Evolutionary conservation across 148 eudicot genomes (phyloP).

Genomic region (Camellia granthamiana): DNA sequence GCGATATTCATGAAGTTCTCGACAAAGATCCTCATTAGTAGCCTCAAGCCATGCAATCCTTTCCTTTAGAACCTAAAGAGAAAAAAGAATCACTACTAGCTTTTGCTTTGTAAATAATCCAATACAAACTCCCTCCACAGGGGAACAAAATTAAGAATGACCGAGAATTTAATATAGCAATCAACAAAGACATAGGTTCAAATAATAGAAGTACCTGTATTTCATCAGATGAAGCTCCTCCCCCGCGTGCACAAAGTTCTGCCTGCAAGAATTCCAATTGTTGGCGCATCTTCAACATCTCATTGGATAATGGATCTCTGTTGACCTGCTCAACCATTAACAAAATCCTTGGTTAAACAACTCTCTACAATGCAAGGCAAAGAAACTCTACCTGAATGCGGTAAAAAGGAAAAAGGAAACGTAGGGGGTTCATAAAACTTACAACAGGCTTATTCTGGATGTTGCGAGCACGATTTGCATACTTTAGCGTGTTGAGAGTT

Average conservation of each 20-base stretch:
- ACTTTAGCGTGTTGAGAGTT: constrained; percentile 97
- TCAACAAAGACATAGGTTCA: neutral
- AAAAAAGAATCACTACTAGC: neutral
- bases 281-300: constrained; percentile 97
- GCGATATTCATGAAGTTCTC: constrained; percentile 69
- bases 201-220: constrained; percentile 52
- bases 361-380: neutral
- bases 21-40: constrained; percentile 78
- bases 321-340: constrained; percentile 54
- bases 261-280: constrained; percentile 91
- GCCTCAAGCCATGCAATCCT: constrained; percentile 91
- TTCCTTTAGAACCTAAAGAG: constrained; percentile 65
- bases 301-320: constrained; percentile 89
- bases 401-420: constrained; percentile 3
- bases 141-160: neutral
- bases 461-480: constrained; percentile 98
- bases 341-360: constrained; percentile 5
- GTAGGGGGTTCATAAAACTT: constrained; percentile 26
- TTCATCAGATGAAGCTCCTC: constrained; percentile 72
- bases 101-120: neutral
- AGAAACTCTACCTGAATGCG: neutral
- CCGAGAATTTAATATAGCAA: neutral
- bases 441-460: constrained; percentile 97
- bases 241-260: constrained; percentile 93
- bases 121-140: neutral